Evolutionary conservation across 2,329 filamentous ascomycete genomes (phyloP), one percentile per base, ranked within the genome.

Genomic region (Fusarium sp.): DNA sequence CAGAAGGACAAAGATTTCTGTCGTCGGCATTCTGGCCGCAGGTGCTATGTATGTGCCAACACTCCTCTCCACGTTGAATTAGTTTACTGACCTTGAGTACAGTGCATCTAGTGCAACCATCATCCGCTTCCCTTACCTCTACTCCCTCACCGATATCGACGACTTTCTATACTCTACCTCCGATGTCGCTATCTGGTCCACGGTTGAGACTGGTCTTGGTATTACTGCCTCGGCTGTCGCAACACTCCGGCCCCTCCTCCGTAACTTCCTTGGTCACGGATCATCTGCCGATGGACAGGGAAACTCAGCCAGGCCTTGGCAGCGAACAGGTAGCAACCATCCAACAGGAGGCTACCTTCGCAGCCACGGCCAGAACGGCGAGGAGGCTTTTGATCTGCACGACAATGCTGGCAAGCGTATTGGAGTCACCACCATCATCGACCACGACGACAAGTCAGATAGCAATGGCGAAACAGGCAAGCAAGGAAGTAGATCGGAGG

Each of bases 131-230:
- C 80, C 83, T 2, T 86, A 84, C 69, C 81, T 86, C 32, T 74
- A 80, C 38, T 70, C 78, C 9, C 74, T 86, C 20, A 79, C 79
- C 39, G 73, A 81, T 11, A 80, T 81, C 30, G 69, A 77, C 45
- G 85, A 86, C 64, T 86, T 84, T 66, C 81, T 85, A 15, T 86
- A 83, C 79, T 80, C 83, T 42, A 84, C 83, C 24, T 80, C 83
- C 26, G 84, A 84, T 54, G 77, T 86, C 11, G 83, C 84, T 24
- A 83, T 86, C 63, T 86, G 84, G 84, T 85, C 82, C 3, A 85
- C 85, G 26, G 80, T 85, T 42, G 84, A 86, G 70, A 82, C 82
- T 9, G 83, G 83, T 9, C 81, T 85, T 42, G 84, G 82, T 38
- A 83, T 86, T 45, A 82, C 80, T 2, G 82, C 84, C 13, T 80